These are phyloP conservation scores for Malbranchea cinnamomea DNA, from an alignment of 2,329 filamentous ascomycete species.

Conservation along the genomic window DNA sequence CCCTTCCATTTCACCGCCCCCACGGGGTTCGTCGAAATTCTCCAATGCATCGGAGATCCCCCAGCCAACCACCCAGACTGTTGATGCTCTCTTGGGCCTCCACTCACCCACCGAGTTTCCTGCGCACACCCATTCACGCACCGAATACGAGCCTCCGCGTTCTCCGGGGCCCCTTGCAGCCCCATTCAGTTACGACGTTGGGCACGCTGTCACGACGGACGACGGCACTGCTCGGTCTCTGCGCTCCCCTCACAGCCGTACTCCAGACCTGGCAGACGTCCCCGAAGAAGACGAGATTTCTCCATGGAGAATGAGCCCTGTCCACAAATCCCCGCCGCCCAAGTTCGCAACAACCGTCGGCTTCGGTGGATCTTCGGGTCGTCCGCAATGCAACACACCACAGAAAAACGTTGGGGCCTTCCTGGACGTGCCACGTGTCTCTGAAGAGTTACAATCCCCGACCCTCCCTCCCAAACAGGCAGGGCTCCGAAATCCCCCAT, in stretches of 20 bases:
- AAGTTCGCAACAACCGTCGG: conserved; percentile 11
- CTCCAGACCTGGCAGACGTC: conserved; percentile 29
- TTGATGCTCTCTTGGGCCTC: conserved; percentile 26
- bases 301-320: too few relatives aligned
- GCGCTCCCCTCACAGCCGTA: conserved; percentile 25
- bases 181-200: conserved; percentile 17
- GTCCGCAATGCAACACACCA: too few relatives aligned
- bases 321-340: too few relatives aligned
- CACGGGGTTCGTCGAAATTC: conserved; percentile 22
- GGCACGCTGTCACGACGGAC: conserved; percentile 29
- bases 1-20: conserved; percentile 26
- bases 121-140: conserved; percentile 16
- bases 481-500: conserved; percentile 9
- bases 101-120: conserved; percentile 17
- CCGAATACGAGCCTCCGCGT: neutral
- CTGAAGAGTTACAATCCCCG: too few relatives aligned
- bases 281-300: conserved; percentile 29
- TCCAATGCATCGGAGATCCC: conserved; percentile 16
- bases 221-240: conserved; percentile 25
- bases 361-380: too few relatives aligned
- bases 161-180: conserved; percentile 11
- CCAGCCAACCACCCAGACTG: conserved; percentile 24
- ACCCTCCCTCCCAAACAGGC: too few relatives aligned
- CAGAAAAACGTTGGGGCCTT: too few relatives aligned
- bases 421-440: too few relatives aligned